Evolutionary conservation across 225 moss, liverwort and hornwort species (phyloP), one percentile per base, ranked within the genome.

Genomic region (Takakia lepidozioides): DNA sequence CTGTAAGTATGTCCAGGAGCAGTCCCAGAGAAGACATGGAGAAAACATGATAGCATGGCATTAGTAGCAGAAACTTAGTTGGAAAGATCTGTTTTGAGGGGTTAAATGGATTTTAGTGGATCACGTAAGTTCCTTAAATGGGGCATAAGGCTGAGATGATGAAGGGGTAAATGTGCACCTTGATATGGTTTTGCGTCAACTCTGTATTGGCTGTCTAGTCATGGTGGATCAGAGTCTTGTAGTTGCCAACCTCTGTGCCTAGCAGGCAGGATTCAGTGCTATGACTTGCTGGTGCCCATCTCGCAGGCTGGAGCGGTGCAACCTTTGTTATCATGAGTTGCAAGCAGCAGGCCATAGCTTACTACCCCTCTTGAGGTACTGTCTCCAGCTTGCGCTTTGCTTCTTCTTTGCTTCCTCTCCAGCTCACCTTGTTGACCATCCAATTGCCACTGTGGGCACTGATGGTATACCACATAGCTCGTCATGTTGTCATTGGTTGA

Each of bases 311-410:
- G 88, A 93, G 76, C 78, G 76, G 49, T 93, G 88, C 74, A 88
- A 86, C 52, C 73, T 88, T 75, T 93, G 88, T 49, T 78, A 88
- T 58, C 81, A 85, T 54, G 88, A 93, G 61, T 71, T 88, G 72
- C 76, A 76, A 56, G 59, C 65, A 58, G 76, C 84, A 65, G 66
- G 57, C 25, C 72, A 76, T 55, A 78, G 75, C 52, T 68, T 93
- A 60, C 64, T 64, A 16, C 75, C 81, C 54, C 64, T 89, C 7
- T 64, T 72, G 74, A 85, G 82, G 87, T 92, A 68, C 48, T 2
- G 20, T 45, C 19, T 26, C 27, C 54, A 40, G n/a, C 1, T 37
- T 39, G 2, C 15, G 29, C 38, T 1, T 3, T 37, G 8, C 47
- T 26, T 14, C 42, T 23, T n/a, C 2, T 35, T 8, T 16, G 1